Evolutionary conservation across 2,329 filamentous ascomycete species (phyloP).

Genomic region (Colletotrichum cereale): DNA sequence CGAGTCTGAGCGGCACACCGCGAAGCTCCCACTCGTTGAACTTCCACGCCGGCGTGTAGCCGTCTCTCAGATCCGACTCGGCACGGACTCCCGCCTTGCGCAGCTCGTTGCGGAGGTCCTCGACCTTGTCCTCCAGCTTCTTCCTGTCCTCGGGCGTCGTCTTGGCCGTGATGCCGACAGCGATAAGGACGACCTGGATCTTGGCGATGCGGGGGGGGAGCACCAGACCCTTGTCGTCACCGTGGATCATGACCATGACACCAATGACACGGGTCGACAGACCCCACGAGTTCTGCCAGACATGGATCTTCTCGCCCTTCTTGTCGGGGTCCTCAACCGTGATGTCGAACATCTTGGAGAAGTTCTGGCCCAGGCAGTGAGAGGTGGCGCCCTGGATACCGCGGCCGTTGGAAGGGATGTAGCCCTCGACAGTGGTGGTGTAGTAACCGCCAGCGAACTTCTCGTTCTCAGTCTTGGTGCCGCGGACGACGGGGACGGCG

Average conservation of each 20-base stretch:
- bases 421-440: slow-evolving; percentile 96
- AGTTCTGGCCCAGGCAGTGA: slow-evolving; percentile 96
- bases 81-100: slow-evolving; percentile 80
- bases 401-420: slow-evolving; percentile 94
- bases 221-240: slow-evolving; percentile 94
- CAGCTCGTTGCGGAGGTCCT: slow-evolving; percentile 77
- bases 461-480: slow-evolving; percentile 96
- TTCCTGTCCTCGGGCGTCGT: slow-evolving; percentile 83
- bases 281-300: slow-evolving; percentile 99
- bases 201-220: slow-evolving; percentile 92
- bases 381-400: slow-evolving; percentile 97
- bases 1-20: slow-evolving; percentile 91
- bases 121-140: slow-evolving; percentile 81
- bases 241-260: slow-evolving; percentile 99
- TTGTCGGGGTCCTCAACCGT: slow-evolving; percentile 92
- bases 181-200: slow-evolving; percentile 87
- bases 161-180: slow-evolving; percentile 93
- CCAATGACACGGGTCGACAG: slow-evolving; percentile 96
- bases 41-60: slow-evolving; percentile 96
- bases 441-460: slow-evolving; percentile 98
- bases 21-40: slow-evolving; percentile 99
- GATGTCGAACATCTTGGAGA: slow-evolving; percentile 99
- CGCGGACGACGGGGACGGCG: slow-evolving; percentile 93
- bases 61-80: slow-evolving; percentile 87
- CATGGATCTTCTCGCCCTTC: slow-evolving; percentile 83